A percentile compares a stretch with the other conserved stretches of the same genome.
These are phyloP conservation scores for Dipteronia sinensis DNA, from an alignment of 345 rosid genomes.

Conservation along the genomic window DNA sequence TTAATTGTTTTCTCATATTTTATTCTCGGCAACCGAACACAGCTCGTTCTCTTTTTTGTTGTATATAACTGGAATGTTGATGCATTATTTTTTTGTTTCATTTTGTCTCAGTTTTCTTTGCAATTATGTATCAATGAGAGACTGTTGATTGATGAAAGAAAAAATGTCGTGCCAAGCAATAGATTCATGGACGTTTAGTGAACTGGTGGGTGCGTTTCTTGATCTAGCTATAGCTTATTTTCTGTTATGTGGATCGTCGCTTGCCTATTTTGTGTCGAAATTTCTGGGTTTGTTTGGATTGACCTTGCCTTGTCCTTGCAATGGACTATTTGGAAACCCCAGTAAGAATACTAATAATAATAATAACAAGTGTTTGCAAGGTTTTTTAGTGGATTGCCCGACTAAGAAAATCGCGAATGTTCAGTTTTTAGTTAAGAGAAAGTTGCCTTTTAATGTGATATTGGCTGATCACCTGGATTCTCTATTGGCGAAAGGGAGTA, in stretches of 20 bases:
- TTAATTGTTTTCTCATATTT: neutral
- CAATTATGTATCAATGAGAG: neutral
- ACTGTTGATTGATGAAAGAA: neutral
- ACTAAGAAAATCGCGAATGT: slow-evolving; percentile 45
- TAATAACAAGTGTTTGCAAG: slow-evolving; percentile 47
- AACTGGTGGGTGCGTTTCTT: slow-evolving; percentile 59
- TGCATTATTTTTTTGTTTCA: neutral
- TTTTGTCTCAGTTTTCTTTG: slow-evolving; percentile 11
- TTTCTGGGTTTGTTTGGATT: slow-evolving; percentile 57
- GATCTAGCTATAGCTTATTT: slow-evolving; percentile 53
- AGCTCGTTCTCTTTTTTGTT: neutral
- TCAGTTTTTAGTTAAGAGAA: slow-evolving; percentile 38
- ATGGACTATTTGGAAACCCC: slow-evolving; percentile 47
- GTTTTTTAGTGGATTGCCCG: slow-evolving; percentile 37
- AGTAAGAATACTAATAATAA: slow-evolving; percentile 15
- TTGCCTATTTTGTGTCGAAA: slow-evolving; percentile 49
- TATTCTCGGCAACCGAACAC: neutral
- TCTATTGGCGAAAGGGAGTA: slow-evolving; percentile 16
- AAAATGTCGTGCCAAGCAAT: slow-evolving; percentile 49
- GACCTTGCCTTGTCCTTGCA: slow-evolving; percentile 60
- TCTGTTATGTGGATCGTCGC: slow-evolving; percentile 51
- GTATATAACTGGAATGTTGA: neutral
- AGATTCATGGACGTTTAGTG: slow-evolving; percentile 54
- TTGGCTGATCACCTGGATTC: slow-evolving; percentile 26
- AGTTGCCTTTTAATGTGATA: slow-evolving; percentile 52